Conservation (phyloP, 177 flowering plant species). For the Vitis hybrid region DNA sequence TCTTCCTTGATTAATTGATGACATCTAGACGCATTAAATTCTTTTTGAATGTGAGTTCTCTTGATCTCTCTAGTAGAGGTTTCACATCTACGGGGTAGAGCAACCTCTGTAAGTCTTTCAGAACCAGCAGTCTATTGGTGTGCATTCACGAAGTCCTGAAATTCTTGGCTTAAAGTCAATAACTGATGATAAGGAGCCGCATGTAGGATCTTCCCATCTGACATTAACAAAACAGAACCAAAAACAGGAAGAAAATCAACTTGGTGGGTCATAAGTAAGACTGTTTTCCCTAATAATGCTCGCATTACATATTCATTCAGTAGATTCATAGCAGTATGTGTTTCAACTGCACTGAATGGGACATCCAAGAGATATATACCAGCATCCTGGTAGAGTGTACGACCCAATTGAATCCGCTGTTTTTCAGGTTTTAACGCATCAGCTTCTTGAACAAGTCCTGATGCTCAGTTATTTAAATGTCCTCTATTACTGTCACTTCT, state of each 20-base stretch:
- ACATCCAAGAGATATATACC: no score
- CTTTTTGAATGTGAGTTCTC: conserved; percentile 13
- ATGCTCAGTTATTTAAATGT: conserved; percentile 26
- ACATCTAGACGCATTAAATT: neutral
- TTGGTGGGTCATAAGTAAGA: conserved; percentile 52
- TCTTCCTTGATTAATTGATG: conserved; percentile 15
- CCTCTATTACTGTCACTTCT: conserved; percentile 46
- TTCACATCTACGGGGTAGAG: conserved; percentile 9
- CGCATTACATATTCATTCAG: conserved; percentile 34
- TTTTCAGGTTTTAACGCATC: conserved; percentile 35
- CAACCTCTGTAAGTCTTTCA: conserved; percentile 28
- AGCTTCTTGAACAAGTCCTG: conserved; percentile 34
- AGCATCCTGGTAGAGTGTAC: neutral
- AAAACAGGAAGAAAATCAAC: conserved; percentile 54
- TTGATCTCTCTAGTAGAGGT: conserved; percentile 28
- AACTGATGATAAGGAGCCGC: no score
- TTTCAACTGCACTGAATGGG: no score
- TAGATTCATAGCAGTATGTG: no score
- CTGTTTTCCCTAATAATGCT: conserved; percentile 46
- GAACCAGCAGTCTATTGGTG: conserved; percentile 56
- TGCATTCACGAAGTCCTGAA: conserved; percentile 43
- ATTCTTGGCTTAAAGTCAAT: no score
- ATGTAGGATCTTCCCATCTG: no score
- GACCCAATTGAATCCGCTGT: conserved; percentile 30
- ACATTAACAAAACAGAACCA: conserved; percentile 27